phyloP scores from a whole-genome alignment of 495 filamentous ascomycete genomes.

The Saxispiralis lemnorum region DNA sequence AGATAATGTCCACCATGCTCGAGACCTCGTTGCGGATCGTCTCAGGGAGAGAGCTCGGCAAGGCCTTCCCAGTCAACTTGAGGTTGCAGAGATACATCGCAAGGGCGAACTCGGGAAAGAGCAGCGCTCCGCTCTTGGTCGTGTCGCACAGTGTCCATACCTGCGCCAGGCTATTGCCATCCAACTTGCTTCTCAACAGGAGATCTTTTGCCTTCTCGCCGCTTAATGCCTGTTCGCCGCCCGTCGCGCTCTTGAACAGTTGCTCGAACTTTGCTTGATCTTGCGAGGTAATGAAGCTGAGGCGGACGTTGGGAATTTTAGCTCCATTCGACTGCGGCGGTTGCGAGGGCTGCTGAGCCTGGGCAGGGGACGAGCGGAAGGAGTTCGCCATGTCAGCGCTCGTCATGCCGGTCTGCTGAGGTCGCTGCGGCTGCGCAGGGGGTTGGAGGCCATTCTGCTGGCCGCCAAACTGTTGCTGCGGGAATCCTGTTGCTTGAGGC shows the following conservation, averaged over 20 bases:
- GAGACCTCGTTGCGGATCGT: conserved; percentile 89
- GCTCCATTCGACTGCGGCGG: conserved; percentile 28
- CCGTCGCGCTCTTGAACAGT: conserved; percentile 88
- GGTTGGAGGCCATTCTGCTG: conserved; percentile 29
- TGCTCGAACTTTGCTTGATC: conserved; percentile 98
- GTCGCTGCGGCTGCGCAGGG: conserved; percentile 24
- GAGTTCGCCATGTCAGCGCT: conserved; percentile 76
- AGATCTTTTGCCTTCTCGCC: conserved; percentile 83
- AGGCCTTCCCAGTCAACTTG: conserved; percentile 64
- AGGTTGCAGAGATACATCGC: conserved; percentile 98
- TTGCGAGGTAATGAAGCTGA: conserved; percentile 87
- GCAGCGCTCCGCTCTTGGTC: conserved; percentile 85
- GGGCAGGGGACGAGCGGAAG: conserved; percentile 39
- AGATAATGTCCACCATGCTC: conserved; percentile 99
- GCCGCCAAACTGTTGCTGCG: conserved; percentile 30
- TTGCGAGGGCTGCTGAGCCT: conserved; percentile 36
- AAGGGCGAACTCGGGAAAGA: conserved; percentile 94
- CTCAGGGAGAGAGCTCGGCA: conserved; percentile 63
- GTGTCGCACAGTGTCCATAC: conserved; percentile 97
- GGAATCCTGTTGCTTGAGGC: conserved; percentile 15
- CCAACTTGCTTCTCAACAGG: conserved; percentile 67
- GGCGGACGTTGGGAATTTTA: conserved; percentile 84
- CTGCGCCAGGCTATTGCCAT: conserved; percentile 63
- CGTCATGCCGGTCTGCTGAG: conserved; percentile 37
- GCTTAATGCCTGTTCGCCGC: conserved; percentile 69